Base-by-base conservation (phyloP, 768 basidiomycete genomes). In the Lactifluus pinguis region DNA sequence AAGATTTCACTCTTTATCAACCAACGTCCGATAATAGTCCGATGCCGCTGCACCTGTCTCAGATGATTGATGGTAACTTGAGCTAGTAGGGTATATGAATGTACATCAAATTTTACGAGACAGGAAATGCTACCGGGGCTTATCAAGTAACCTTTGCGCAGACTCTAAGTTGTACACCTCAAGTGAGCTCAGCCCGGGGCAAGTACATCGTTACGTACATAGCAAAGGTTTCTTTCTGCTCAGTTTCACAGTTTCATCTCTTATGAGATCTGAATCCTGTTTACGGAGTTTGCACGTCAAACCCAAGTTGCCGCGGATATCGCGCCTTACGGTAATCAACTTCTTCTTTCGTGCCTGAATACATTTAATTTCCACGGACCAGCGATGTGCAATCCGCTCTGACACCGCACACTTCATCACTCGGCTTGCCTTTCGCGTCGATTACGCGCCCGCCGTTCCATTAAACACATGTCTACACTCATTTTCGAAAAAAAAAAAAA, bases 401-500 rank as follows among this genome's bases (percentile, higher is more conserved):
- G 53, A 50, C 59, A 39, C 47, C 60, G 49, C 60, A 61, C 45
- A 61, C 45, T 61, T 44, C 44, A 30, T 19, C 34, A 53, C 21
- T 36, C 19, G 7, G 39, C 25, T 30, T 25, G 9, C 38, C 6
- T 34, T 45, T 50, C 32, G 17, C 42, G 34, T 53, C 19, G 32
- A 19, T 55, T 55, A 45, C 48, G 36, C 34, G 34, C 55, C 32
- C 45, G 25, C 13, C 10, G 13, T 45, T 49, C 15, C 41, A 42
- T 14, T 42, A 38, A 48, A 21, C 55, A 48, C 49, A 34, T 32
- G 25, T 57, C 30, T 34, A 2, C 11, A 10, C n/a, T 55, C 53
- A 17, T 17, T 25, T 25, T 3, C 25, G 17, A 34, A 45, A 54
- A 56, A 38, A 38, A 38, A 38, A 38, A 1, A 13, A 6, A 6